Conservation (phyloP, 208 protist genomes). For the Leishmania aethiopica region DNA sequence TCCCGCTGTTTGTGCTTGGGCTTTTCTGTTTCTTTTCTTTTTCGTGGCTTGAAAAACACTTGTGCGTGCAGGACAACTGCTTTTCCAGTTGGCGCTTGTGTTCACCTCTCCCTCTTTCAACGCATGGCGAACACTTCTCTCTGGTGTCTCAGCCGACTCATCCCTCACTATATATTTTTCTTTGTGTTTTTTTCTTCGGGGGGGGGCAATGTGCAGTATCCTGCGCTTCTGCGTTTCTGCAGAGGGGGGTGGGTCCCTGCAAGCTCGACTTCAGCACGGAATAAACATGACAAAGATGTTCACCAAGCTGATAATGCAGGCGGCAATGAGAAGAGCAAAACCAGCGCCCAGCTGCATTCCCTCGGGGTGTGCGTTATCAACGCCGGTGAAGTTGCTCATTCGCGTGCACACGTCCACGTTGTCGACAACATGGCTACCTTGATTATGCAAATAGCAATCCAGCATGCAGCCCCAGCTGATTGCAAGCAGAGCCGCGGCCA, state of each 20-base stretch:
- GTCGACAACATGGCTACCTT: not conserved
- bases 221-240: not conserved
- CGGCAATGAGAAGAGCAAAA: conserved; percentile 44
- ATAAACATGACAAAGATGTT: conserved; percentile 43
- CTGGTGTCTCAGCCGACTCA: not conserved
- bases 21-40: not conserved
- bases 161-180: not conserved
- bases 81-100: not conserved
- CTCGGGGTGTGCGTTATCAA: conserved; percentile 11
- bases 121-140: not conserved
- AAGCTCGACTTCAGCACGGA: conserved; percentile 22
- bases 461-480: conserved; percentile 53
- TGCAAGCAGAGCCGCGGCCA: conserved; percentile 13
- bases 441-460: conserved; percentile 29
- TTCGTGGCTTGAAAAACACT: not conserved
- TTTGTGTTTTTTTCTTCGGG: not conserved
- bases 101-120: not conserved
- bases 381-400: conserved; percentile 27
- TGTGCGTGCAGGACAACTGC: not conserved
- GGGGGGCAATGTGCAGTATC: not conserved
- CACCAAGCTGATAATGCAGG: conserved; percentile 31
- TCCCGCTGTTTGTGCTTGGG: not conserved
- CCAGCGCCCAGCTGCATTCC: conserved; percentile 44
- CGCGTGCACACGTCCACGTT: conserved; percentile 18
- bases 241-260: not conserved